Evolutionary conservation across 495 filamentous ascomycete species (phyloP), one percentile per base, ranked within the genome.

Genomic region (Mytilinidion resinicola): DNA sequence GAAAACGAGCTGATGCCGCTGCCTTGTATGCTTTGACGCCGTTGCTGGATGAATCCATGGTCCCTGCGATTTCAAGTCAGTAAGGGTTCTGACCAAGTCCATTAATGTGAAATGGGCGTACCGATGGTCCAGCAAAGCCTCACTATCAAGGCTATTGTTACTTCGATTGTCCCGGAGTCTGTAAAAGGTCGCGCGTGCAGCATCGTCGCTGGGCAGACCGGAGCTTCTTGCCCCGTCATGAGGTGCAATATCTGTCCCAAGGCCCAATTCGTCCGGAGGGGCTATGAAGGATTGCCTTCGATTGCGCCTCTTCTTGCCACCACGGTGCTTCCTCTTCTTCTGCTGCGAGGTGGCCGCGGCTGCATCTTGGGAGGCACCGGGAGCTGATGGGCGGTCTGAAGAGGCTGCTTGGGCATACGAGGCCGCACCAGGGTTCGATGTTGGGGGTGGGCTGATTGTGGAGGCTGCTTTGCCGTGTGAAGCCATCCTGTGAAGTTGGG

Each of bases 241-340:
- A 21, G 34, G 19, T 6, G 51, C 48, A 46, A 61, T 67, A 9
- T 68, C 67, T 30, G 25, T 30, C 67, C 19, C 68, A 69, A 50
- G 72, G 70, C 21, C 64, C 67, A 30, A 67, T 59, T 41, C 73
- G 69, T 82, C 79, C 0, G 74, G 61, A 0, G 76, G 69, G 0
- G 73, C 70, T 35, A 80, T 79, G 61, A 88, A 88, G 7, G 84
- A 87, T 72, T 85, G 84, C 55, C 80, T 77, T 55, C 85, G 77
- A 48, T 75, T 67, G 53, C 78, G 79, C 70, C 82, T 82, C 68
- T 84, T 85, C 76, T 79, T 85, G 10, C 82, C 75, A 4, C 69
- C 70, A 15, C 77, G 75, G 66, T 78, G 76, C 55, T 73, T 75
- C 58, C 75, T 76, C 61, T 78, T 78, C 65, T 67, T 42, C 25